Evolutionary conservation across 2,329 filamentous ascomycete genomes (phyloP), one percentile per base, ranked within the genome.

Genomic region (Amylocarpus encephaloides): DNA sequence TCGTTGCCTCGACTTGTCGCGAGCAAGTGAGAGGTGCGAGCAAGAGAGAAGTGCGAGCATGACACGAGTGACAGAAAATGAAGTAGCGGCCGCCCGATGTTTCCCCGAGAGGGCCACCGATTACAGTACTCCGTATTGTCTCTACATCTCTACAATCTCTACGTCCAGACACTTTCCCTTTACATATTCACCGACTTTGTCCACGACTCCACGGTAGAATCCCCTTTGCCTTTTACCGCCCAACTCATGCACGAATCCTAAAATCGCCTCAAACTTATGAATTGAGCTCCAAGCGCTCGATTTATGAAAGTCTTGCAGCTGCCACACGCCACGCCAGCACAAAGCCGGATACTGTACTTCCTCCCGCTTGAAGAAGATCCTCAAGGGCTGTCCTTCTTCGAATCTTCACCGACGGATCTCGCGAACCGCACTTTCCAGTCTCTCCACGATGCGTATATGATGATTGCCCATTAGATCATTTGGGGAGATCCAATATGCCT

Each of bases 401-500:
- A n/a, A n/a, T n/a, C n/a, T n/a, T 54, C 51, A 51, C 48, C 52
- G 34, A 52, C 49, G 22, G 46, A 26, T 26, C 39, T 32, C 29
- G 44, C 43, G 13, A 15, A 18, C 30, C 38, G 32, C 45, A 35
- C 9, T 22, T 34, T 39, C 15, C 48, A 51, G 55, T 52, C 40
- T 36, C 46, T 50, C 44, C 46, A 55, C 51, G 6, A 63, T 60
- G 59, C 13, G 18, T 50, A 42, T 52, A 58, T 61, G 48, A 58
- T 61, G 48, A 58, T 34, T 43, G 49, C 15, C 33, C 47, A 40
- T 40, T 44, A 11, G 54, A 50, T 53, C 52, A 53, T 54, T 49
- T 55, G 39, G 48, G 44, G 33, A 32, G 34, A 52, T 46, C 34
- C 47, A 59, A 65, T 57, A 82, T 82, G 79, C 79, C 79, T 57